Evolutionary conservation across 2,329 filamentous ascomycete species (phyloP), one percentile per base, ranked within the genome.

Genomic region (Juglanconis juglandina): DNA sequence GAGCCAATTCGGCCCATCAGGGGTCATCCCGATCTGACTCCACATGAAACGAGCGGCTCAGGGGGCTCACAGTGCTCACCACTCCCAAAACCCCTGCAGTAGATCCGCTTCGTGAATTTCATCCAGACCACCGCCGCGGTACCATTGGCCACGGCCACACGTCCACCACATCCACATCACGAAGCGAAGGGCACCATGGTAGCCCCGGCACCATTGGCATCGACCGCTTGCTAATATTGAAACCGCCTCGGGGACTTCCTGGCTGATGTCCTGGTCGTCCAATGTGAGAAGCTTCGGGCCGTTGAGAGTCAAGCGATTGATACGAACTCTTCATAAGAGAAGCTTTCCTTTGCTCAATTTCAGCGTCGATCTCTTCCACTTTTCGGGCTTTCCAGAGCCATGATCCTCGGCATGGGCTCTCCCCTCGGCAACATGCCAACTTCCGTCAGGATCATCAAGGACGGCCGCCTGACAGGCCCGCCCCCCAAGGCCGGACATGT

Each of bases 31-130:
- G 32, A 53, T 14, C 51, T 6, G 17, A 32, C 57, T 46, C 53
- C 60, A 62, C 58, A 60, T 55, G 57, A 62, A 62, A 62, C 60
- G 53, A 37, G 53, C 53, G 53, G 60, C 57, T 59, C 57, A 53
- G 59, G 59, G 59, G 53, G 35, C 50, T 52, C 17, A 7, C 44
- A 30, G 39, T 9, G 39, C 10, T 9, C 52, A 53, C 24, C 24
- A 53, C 53, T 54, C 44, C 42, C 47, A 34, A 30, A 49, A 33
- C 59, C 59, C 59, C 59, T 61, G 59, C 56, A 58, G 55, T 59
- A 61, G 55, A 49, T 55, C 56, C 56, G 44, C 59, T 14, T 24
- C 39, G 24, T 41, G 10, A 53, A 54, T 33, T 48, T 58, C 44
- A 55, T 48, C 60, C 47, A 51, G 14, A n/a, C 50, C 54, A 37